Percentiles rank a stretch among this genome's conserved stretches.
Conservation (phyloP, 768 basidiomycete species). For the Tylopilus plumbeoviolaceoides region DNA sequence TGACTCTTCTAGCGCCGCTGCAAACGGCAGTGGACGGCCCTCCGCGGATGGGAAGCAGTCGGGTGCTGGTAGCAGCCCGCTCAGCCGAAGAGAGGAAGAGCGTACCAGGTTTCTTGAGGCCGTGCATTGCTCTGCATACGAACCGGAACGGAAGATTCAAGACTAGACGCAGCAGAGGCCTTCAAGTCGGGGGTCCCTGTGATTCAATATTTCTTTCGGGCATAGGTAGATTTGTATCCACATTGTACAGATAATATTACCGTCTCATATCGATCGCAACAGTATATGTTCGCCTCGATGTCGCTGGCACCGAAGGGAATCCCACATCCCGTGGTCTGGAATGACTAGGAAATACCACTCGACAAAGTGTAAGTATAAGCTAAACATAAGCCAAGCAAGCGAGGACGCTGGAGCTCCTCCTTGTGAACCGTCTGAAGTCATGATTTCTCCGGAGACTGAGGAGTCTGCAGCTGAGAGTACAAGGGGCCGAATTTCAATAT, state of each 20-base stretch:
- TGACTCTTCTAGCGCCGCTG: conserved; percentile 16
- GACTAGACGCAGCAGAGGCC: not conserved
- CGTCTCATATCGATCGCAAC: not conserved
- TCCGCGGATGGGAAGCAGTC: conserved; percentile 39
- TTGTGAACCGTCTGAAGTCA: no score
- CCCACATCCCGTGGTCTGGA: conserved; percentile 12
- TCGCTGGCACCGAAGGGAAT: no score
- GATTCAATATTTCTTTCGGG: not conserved
- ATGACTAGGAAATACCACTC: no score
- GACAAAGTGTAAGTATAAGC: no score
- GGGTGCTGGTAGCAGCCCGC: conserved; percentile 34
- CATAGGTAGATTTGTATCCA: conserved; percentile 9
- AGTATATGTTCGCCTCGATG: no score
- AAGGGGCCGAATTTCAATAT: no score
- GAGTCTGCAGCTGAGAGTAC: no score
- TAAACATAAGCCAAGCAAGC: no score
- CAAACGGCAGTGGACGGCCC: conserved; percentile 17
- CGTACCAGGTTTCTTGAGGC: conserved; percentile 41
- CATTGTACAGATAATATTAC: not conserved
- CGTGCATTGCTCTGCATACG: conserved; percentile 46
- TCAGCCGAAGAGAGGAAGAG: conserved; percentile 41
- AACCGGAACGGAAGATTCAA: conserved; percentile 25
- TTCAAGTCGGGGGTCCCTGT: no score
- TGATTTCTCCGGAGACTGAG: no score
- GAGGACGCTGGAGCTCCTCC: no score